These are phyloP conservation scores for Pseudogymnoascus sp. DNA, from an alignment of 2,329 filamentous ascomycete genomes.

Conservation along the genomic window DNA sequence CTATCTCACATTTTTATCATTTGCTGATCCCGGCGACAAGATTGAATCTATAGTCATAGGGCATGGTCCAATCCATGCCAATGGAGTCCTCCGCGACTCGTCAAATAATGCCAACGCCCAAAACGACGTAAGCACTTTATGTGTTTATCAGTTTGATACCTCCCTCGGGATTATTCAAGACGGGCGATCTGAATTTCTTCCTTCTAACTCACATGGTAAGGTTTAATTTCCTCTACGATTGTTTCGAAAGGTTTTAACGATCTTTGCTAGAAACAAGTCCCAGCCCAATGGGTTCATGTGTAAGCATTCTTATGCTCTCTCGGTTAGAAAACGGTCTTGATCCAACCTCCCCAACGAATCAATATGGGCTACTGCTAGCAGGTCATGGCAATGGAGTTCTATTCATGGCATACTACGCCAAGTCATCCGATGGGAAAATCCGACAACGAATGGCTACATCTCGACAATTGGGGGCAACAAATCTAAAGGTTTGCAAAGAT, in stretches of 20 bases:
- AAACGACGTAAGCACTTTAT: background rate
- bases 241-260: background rate
- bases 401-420: background rate
- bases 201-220: background rate
- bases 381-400: constrained; percentile 8
- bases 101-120: background rate
- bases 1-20: background rate
- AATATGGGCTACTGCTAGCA: constrained; percentile 3
- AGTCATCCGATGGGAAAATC: constrained; percentile 3
- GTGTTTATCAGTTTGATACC: background rate
- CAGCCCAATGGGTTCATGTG: background rate
- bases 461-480: constrained; percentile 19
- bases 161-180: background rate
- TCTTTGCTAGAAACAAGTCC: background rate
- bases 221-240: background rate
- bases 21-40: background rate
- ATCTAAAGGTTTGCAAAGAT: constrained; percentile 21
- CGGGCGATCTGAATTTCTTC: background rate
- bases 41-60: background rate
- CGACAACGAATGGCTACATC: background rate
- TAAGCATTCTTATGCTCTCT: background rate
- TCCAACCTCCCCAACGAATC: background rate
- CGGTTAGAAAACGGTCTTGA: background rate
- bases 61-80: background rate
- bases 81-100: background rate